Evolutionary conservation across 805 yeast genomes (phyloP), one percentile per base, ranked within the genome.

Genomic region (Starmerella stigmatis): DNA sequence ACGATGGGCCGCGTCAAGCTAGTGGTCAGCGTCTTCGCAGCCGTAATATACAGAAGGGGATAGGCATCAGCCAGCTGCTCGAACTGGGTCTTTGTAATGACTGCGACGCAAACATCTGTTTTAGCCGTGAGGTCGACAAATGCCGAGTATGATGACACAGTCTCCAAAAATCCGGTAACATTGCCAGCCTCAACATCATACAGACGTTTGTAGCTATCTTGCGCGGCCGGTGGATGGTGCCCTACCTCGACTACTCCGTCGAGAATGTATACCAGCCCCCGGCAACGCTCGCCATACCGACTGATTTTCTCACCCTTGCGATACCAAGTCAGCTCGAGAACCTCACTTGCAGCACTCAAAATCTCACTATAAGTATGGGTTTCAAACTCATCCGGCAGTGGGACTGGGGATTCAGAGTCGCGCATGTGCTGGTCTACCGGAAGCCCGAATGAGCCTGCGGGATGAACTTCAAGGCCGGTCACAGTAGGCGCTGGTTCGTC

Each of bases 141-240:
- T 0, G 96, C 84, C 47, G 78, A 75, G 50, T 81, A 76, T 0
- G 94, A 92, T 9, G 86, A 72, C 13, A 88, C 62, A 0, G 94
- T 74, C 4, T 94, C 85, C 38, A 89, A 61, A 58, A 84, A 89
- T 0, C 97, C 97, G 0, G 89, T 94, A 13, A 89, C 61, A 4
- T 92, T 92, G 6, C 96, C 96, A 2, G 79, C 69, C 13, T 71
- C 64, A 1, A 86, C 78, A 0, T 77, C 71, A 53, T 78, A 79
- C 1, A 84, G 54, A 6, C 51, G 52, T 8, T 51, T 30, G 36
- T 41, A 41, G 10, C 31, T 25, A n/a, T 20, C 21, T 27, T 16
- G 32, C 17, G 17, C 39, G 11, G 23, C 29, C 12, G 32, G 48
- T 44, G 44, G 49, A n/a, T 60, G 58, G 52, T 72, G 72, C 6